phyloP scores from a whole-genome alignment of 2,329 filamentous ascomycete species.

The Keithomyces neogunnii region DNA sequence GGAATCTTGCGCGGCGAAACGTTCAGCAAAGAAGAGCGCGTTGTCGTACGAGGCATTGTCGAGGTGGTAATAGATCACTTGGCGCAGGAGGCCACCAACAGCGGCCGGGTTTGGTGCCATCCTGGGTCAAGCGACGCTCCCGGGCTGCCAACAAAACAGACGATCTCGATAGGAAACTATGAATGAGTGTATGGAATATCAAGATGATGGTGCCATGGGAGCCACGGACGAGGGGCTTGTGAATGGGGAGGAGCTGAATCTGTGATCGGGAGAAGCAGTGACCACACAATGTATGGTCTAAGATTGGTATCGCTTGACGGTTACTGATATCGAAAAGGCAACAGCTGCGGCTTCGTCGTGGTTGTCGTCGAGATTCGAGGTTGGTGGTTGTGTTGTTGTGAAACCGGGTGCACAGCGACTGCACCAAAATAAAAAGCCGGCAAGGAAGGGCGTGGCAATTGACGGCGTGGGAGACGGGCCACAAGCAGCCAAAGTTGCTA shows the following conservation, averaged over 20 bases:
- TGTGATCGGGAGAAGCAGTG: too few relatives aligned
- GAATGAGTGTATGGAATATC: background rate
- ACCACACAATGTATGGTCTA: too few relatives aligned
- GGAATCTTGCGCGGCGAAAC: slow-evolving; percentile 75
- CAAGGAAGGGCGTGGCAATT: background rate
- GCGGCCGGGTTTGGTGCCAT: slow-evolving; percentile 47
- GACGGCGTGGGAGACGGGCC: background rate
- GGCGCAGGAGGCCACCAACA: slow-evolving; percentile 45
- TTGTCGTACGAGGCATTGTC: slow-evolving; percentile 87
- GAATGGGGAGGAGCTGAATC: background rate
- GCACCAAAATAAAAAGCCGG: background rate
- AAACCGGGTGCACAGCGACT: background rate
- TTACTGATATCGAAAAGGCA: background rate
- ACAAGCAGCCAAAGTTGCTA: background rate
- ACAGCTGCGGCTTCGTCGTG: background rate
- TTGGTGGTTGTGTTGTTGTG: background rate
- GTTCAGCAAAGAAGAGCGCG: slow-evolving; percentile 86
- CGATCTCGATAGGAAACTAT: background rate
- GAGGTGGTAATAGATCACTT: slow-evolving; percentile 61
- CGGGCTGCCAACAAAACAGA: background rate
- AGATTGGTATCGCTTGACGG: background rate
- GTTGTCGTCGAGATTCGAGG: background rate
- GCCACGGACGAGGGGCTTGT: background rate
- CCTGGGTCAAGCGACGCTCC: slow-evolving; percentile 11
- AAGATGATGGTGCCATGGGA: slow-evolving; percentile 6